A percentile compares a stretch with the other conserved stretches of the same genome.
phyloP scores from a whole-genome alignment of 306 rosid genomes.

The Vigna trinervia region DNA sequence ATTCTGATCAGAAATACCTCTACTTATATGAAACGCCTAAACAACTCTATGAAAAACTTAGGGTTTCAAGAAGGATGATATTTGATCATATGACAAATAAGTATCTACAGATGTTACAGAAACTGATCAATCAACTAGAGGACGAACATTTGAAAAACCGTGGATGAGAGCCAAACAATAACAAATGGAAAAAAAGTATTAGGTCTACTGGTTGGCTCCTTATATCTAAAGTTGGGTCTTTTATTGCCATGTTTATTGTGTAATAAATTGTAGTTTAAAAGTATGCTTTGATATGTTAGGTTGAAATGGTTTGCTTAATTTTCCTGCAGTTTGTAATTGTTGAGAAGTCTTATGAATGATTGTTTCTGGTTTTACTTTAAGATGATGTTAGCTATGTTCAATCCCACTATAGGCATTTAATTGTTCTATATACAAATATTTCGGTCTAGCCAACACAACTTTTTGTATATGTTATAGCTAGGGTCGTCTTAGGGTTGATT shows the following conservation, averaged over 20 bases:
- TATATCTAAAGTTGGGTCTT: not conserved
- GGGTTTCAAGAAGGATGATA: not conserved
- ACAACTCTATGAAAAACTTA: not conserved
- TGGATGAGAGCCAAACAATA: not conserved
- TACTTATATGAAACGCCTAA: not conserved
- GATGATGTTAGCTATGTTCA: too few relatives aligned
- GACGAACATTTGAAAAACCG: not conserved
- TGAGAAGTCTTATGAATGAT: too few relatives aligned
- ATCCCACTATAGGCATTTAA: too few relatives aligned
- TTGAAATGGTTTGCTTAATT: too few relatives aligned
- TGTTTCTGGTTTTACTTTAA: too few relatives aligned
- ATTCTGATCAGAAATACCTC: not conserved
- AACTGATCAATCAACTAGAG: not conserved
- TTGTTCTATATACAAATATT: too few relatives aligned
- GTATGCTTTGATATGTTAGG: too few relatives aligned
- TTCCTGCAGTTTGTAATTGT: too few relatives aligned
- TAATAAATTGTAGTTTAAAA: too few relatives aligned
- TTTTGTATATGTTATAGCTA: too few relatives aligned
- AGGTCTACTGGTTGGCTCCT: not conserved
- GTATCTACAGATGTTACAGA: not conserved
- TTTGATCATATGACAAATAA: not conserved
- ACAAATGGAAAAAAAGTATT: not conserved
- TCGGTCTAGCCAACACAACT: too few relatives aligned
- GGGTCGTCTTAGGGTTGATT: too few relatives aligned
- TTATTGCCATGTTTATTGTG: not conserved